phyloP scores from a whole-genome alignment of 2,329 filamentous ascomycete genomes.

The Fusarium vanettenii region DNA sequence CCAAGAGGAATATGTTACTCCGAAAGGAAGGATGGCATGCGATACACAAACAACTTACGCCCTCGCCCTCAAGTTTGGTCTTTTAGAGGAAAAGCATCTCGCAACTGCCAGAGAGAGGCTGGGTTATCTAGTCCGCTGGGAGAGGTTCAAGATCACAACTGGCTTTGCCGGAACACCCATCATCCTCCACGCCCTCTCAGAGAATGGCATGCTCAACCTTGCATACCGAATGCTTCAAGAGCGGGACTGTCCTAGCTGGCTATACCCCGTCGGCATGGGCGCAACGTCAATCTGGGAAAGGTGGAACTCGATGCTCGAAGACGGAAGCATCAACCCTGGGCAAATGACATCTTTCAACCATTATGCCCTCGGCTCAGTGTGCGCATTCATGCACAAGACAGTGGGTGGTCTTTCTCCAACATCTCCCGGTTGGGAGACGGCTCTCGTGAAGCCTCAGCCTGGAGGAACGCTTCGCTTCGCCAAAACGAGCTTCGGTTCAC shows the following conservation, averaged over 20 bases:
- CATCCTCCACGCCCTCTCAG: slow-evolving; percentile 34
- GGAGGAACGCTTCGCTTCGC: slow-evolving; percentile 6
- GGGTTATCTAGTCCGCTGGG: slow-evolving; percentile 45
- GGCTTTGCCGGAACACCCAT: slow-evolving; percentile 57
- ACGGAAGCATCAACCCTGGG: slow-evolving; percentile 57
- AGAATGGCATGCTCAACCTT: neutral
- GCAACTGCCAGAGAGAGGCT: slow-evolving; percentile 46
- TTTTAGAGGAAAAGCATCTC: slow-evolving; percentile 50
- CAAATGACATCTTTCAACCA: slow-evolving; percentile 63
- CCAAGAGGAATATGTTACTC: neutral
- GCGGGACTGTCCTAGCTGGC: slow-evolving; percentile 57
- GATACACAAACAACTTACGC: neutral
- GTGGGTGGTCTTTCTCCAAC: neutral
- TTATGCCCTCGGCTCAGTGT: slow-evolving; percentile 60
- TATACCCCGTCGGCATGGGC: slow-evolving; percentile 59
- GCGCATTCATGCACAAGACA: neutral
- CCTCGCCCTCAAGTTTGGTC: slow-evolving; percentile 47
- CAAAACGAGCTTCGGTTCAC: slow-evolving; percentile 3
- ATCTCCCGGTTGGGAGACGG: neutral
- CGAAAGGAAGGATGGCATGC: neutral
- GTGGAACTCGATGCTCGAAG: slow-evolving; percentile 58
- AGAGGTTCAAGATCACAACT: slow-evolving; percentile 51
- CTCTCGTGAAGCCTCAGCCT: neutral
- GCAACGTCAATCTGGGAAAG: slow-evolving; percentile 63
- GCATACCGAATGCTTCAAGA: slow-evolving; percentile 55